A percentile compares a stretch with the other conserved stretches of the same genome.
Evolutionary conservation across 169 alveolate species (phyloP).

Genomic region (Plasmodium knowlesi): DNA sequence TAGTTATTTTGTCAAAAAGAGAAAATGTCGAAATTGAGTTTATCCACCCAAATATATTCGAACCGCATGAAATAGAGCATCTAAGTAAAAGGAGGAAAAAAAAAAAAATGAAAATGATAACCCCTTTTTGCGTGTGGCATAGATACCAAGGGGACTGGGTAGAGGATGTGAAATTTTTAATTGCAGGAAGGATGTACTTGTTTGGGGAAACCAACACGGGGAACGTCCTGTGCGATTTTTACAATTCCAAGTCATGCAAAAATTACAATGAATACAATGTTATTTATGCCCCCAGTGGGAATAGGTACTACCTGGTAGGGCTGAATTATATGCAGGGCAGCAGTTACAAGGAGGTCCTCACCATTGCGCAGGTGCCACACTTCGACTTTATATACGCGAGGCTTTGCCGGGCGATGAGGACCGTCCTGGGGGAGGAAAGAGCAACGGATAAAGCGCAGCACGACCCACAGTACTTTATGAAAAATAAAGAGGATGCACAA

Average conservation of each 20-base stretch:
- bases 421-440: background rate
- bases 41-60: constrained; percentile 41
- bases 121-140: constrained; percentile 70
- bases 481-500: background rate
- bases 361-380: constrained; percentile 54
- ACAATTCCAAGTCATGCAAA: background rate
- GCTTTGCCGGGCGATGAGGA: constrained; percentile 9
- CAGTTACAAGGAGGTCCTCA: constrained; percentile 36
- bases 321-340: constrained; percentile 41
- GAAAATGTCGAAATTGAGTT: constrained; percentile 54
- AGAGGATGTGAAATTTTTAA: constrained; percentile 48
- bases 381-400: constrained; percentile 24
- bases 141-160: constrained; percentile 67
- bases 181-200: constrained; percentile 53
- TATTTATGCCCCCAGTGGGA: constrained; percentile 54
- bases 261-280: constrained; percentile 53
- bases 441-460: background rate
- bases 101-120: constrained; percentile 7
- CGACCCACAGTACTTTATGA: background rate
- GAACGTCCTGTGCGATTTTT: constrained; percentile 14
- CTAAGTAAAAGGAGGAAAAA: constrained; percentile 8
- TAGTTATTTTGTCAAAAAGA: constrained; percentile 31
- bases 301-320: constrained; percentile 46
- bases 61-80: constrained; percentile 13
- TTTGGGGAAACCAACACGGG: constrained; percentile 33